Base-by-base conservation (phyloP, 2,329 filamentous ascomycete species). In the Alternaria sp. region DNA sequence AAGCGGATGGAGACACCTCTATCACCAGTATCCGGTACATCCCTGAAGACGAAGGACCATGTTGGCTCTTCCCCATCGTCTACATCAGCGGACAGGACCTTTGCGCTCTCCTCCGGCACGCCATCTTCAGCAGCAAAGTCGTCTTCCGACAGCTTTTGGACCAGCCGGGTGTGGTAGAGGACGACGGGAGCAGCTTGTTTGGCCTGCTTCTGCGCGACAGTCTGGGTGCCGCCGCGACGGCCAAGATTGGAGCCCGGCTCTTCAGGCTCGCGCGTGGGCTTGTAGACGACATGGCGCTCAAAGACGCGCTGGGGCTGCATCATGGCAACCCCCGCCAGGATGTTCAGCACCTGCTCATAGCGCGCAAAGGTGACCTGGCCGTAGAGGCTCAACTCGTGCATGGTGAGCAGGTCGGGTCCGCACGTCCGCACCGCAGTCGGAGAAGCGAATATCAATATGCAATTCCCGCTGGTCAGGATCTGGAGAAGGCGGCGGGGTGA, bases 351-450 rank as follows among this genome's bases (percentile, higher is more conserved):
- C 76, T 88, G 87, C 73, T 86, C 81, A 81, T 89, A 87, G 71
- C 88, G 86, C 43, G 83, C 78, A 32, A 79, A 76, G 10, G 87
- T 83, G 59, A 90, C 83, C 72, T 87, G 85, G 70, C 86, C 87
- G 79, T 86, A 89, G 49, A 90, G 83, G 51, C 88, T 80, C 69
- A 89, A 82, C 81, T 90, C 88, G 78, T 90, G 87, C 88, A 90
- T 89, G 62, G 66, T 61, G 64, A 52, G 66, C 56, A 64, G 51
- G 54, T 36, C 57, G 54, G 62, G 65, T 66, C 66, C 60, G 61
- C 57, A 63, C 43, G 65, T 66, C 66, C 60, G 61, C 57, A 63
- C 43, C 54, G 57, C 28, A 36, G 49, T 62, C 66, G 69, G 68
- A 49, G 62, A 62, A 45, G 26, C 51, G 62, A 52, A 54, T 63